Base-by-base conservation (phyloP, 768 basidiomycete genomes). In the Trametes meyenii region DNA sequence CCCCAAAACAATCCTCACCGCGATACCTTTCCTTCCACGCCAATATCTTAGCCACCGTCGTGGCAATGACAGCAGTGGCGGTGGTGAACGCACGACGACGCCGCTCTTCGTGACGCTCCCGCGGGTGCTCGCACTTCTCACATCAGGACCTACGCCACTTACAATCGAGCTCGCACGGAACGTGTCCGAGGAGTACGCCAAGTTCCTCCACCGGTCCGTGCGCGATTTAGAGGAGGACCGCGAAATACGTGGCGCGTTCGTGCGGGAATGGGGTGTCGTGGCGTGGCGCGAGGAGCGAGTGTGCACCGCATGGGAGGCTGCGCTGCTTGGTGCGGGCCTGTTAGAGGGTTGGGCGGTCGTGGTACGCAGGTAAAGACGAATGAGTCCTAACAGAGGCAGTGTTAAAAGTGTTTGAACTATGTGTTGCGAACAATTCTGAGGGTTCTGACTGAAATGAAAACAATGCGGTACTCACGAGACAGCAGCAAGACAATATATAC, bases 241-340 rank as follows among this genome's bases (percentile, higher is more conserved):
- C 24, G 54, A 56, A 24, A 55, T 65, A 10, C 60, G 67, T 0
- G 49, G 44, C 12, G 50, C 48, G 29, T 67, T 68, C 39, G 65
- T 66, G 17, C 57, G 26, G 39, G 50, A 58, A 16, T 66, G 66
- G 66, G 68, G 69, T 13, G 51, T 65, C 29, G 44, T 54, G 16
- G 68, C 60, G 6, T 70, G 69, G 71, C 60, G 68, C 6, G 67
- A 70, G 48, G 69, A 70, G 63, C 49, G 68, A 44, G 52, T 72
- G 12, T 51, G 65, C 40, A 58, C 61, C 3, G 40, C 62, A 7
- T 72, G 69, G 71, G 71, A 72, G 64, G 66, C 68, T 1, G 69
- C 68, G 43, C 42, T 65, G 19, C 42, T 66, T 40, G 54, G 59
- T 24, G 62, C 59, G 1, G 65, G 63, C 14, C 26, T 66, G 29